Base-by-base conservation (phyloP, 805 yeast genomes). In the Zygosaccharomyces gambellarensis region DNA sequence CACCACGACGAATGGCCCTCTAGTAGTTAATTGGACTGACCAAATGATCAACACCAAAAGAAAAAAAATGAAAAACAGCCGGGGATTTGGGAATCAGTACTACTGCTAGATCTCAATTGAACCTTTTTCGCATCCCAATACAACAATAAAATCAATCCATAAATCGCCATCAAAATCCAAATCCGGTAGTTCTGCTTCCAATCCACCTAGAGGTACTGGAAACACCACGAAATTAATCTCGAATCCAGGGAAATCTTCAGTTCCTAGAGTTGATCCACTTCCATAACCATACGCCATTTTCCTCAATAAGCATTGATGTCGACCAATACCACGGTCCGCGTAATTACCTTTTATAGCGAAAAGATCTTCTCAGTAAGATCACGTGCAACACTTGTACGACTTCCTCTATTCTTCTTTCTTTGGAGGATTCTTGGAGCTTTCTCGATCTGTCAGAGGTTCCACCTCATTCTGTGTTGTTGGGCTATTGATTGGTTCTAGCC, bases 11-110 rank as follows among this genome's bases (percentile, higher is more conserved):
- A 10, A 34, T 7, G 38, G 17, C 22, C 22, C 25, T 10, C 22
- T 27, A 14, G 28, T 25, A 23, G 36, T 19, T 34, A 19, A 25
- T 29, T 30, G 34, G 25, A 42, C 21, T 29, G 23, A 34, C 36
- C 14, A 22, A 30, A 30, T 14, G 36, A 42, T 42, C 45, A 21
- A 42, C 45, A 42, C 45, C 45, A 42, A 42, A 41, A 42, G 29
- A 41, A 42, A 30, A 25, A 25, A 25, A 30, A 21, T 34, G 45
- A 42, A 14, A 25, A 29, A 34, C 45, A 34, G 45, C 29, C 29
- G 27, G 25, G 29, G 45, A 34, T 27, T 39, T 21, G 28, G n/a
- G 27, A 27, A 34, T 25, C 45, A 21, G 8, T 34, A 14, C 38
- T 10, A 9, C 22, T 34, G 12, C 21, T 28, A 25, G 36, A 42